phyloP scores from a whole-genome alignment of 352 stramenopile species.

The Globisporangium emineosum region DNA sequence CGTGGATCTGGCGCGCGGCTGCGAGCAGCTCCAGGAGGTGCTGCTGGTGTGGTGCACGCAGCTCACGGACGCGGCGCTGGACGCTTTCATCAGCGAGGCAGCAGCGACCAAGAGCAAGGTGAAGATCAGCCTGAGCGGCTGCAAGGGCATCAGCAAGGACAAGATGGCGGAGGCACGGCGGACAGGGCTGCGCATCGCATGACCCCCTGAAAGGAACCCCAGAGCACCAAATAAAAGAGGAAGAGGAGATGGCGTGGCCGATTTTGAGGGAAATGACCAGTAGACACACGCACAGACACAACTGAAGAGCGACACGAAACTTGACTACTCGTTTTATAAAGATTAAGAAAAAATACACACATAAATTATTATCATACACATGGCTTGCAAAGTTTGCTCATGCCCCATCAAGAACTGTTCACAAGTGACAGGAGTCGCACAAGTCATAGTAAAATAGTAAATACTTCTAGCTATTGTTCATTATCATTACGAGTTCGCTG shows the following conservation, averaged over 20 bases:
- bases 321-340: background rate
- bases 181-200: conserved; percentile 34
- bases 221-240: conserved; percentile 3
- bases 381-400: background rate
- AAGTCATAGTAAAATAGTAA: conserved; percentile 8
- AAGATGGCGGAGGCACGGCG: conserved; percentile 33
- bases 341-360: conserved; percentile 1
- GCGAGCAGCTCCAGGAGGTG: conserved; percentile 55
- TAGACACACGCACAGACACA: background rate
- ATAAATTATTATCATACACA: conserved; percentile 7
- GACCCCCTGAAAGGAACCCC: background rate
- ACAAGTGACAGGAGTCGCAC: too few species aligned
- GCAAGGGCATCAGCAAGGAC: conserved; percentile 49
- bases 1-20: conserved; percentile 60
- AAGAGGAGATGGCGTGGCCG: background rate
- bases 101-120: conserved; percentile 14
- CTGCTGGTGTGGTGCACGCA: conserved; percentile 83
- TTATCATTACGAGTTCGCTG: background rate
- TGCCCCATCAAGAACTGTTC: too few species aligned
- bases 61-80: conserved; percentile 67
- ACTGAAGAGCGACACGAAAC: background rate
- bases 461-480: conserved; percentile 2
- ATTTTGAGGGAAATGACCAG: background rate
- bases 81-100: conserved; percentile 38
- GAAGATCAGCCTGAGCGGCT: conserved; percentile 63